Conservation (phyloP, 2,329 filamentous ascomycete species). For the Ceratocystis colombiana region DNA sequence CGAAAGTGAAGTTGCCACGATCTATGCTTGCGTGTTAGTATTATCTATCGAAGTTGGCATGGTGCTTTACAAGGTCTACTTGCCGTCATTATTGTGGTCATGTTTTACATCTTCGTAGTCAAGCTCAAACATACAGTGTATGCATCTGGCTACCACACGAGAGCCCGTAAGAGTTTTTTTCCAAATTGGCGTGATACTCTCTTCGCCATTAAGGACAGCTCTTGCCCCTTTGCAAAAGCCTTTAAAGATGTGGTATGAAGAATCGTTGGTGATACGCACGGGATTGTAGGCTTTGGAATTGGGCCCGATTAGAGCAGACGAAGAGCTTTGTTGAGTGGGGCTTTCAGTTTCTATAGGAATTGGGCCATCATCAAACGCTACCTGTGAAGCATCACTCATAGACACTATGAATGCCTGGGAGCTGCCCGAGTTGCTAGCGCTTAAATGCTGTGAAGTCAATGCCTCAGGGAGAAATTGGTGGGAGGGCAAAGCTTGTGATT, state of each 20-base stretch:
- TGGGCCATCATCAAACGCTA: slow-evolving; percentile 31
- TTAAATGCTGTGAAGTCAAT: not conserved
- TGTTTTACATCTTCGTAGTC: slow-evolving; percentile 44
- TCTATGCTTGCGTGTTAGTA: slow-evolving; percentile 31
- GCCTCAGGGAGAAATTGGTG: not conserved
- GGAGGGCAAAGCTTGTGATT: not conserved
- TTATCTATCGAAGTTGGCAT: not conserved
- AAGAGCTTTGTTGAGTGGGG: not conserved
- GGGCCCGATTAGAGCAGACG: not conserved
- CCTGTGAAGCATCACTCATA: not conserved
- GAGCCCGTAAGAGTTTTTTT: slow-evolving; percentile 37
- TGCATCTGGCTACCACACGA: slow-evolving; percentile 43
- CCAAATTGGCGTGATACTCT: slow-evolving; percentile 43
- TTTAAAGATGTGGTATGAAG: slow-evolving; percentile 45
- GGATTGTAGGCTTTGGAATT: not conserved
- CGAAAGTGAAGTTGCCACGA: slow-evolving; percentile 40
- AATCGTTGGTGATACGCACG: slow-evolving; percentile 28
- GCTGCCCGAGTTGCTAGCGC: not conserved
- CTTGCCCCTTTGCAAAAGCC: slow-evolving; percentile 48
- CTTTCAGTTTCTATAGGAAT: slow-evolving; percentile 33
- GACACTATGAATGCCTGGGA: not conserved
- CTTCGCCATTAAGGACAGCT: slow-evolving; percentile 40
- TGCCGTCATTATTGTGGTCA: slow-evolving; percentile 43
- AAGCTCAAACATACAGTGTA: slow-evolving; percentile 44
- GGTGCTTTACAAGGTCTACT: slow-evolving; percentile 25